These are phyloP conservation scores for Jamesozyma hellenica DNA, from an alignment of 805 yeast species.

Conservation along the genomic window DNA sequence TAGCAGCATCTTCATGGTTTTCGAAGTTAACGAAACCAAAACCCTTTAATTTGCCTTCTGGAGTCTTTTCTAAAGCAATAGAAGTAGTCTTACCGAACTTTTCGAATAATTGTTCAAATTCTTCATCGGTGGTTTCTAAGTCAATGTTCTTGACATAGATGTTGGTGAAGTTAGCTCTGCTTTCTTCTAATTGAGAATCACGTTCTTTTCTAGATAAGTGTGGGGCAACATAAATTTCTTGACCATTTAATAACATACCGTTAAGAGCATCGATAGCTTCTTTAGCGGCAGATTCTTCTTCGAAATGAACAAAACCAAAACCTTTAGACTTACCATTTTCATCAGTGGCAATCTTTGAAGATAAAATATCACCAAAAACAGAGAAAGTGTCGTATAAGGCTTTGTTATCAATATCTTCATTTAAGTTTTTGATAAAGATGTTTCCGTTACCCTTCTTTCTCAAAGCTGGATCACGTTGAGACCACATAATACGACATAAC, in stretches of 20 bases:
- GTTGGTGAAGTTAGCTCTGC: slow-evolving; percentile 90
- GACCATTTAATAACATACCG: slow-evolving; percentile 96
- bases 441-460: slow-evolving; percentile 95
- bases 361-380: slow-evolving; percentile 89
- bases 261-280: slow-evolving; percentile 95
- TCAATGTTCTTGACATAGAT: slow-evolving; percentile 88
- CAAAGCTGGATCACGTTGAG: slow-evolving; percentile 94
- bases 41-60: slow-evolving; percentile 84
- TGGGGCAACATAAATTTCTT: slow-evolving; percentile 90
- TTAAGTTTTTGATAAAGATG: slow-evolving; percentile 95
- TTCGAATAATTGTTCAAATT: slow-evolving; percentile 61
- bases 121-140: slow-evolving; percentile 56
- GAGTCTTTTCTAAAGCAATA: slow-evolving; percentile 66
- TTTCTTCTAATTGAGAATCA: slow-evolving; percentile 81
- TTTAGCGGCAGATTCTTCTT: slow-evolving; percentile 80
- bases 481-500: slow-evolving; percentile 99
- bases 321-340: slow-evolving; percentile 86
- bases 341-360: slow-evolving; percentile 95
- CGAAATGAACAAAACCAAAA: slow-evolving; percentile 96
- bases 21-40: slow-evolving; percentile 93
- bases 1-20: slow-evolving; percentile 75
- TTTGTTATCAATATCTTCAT: slow-evolving; percentile 97
- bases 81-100: slow-evolving; percentile 78
- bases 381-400: slow-evolving; percentile 96
- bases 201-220: slow-evolving; percentile 91